Evolutionary conservation across 495 filamentous ascomycete species (phyloP), one percentile per base, ranked within the genome.

Genomic region (Penicillium verhagenii): DNA sequence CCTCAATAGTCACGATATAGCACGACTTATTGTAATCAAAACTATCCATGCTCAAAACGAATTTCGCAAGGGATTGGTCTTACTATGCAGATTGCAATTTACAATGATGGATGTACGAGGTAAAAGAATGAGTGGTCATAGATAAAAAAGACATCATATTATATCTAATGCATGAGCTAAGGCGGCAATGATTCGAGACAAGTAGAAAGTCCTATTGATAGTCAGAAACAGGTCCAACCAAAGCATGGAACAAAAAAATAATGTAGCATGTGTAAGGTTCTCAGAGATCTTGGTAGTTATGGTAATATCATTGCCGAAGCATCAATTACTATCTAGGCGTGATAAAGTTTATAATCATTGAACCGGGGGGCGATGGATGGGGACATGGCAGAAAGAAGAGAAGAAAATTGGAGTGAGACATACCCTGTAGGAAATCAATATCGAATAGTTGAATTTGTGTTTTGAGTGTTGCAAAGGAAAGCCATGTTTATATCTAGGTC

Each of bases 231-330:
- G 40, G 52, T 63, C 55, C 46, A 60, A 68, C 45, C 46, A 25
- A 51, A 50, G 40, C 52, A 35, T 56, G 39, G 47, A 60, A 50
- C 53, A 53, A 68, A 48, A 51, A 48, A 50, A 29, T 55, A 46
- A 44, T 54, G 38, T 28, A n/a, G 46, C 59, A 56, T 65, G 57
- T 46, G 24, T 48, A 64, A 56, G 47, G 65, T 73, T 76, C 86
- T 91, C 87, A 91, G 88, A 85, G 87, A 91, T 91, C 87, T 91
- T 91, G 87, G 88, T 91, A 82, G 78, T 76, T 78, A 79, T 55
- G 67, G 60, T 71, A 79, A 78, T 77, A 79, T 86, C 84, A 88
- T 58, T 73, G 80, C 85, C 77, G 65, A 69, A 83, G 75, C 80
- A 81, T 90, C 85, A 85, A 77, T 80, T 91, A 89, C 86, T 89